Percentiles rank a stretch among this genome's conserved stretches.
Evolutionary conservation across 805 yeast species (phyloP).

Genomic region (Saturnispora quitensis): DNA sequence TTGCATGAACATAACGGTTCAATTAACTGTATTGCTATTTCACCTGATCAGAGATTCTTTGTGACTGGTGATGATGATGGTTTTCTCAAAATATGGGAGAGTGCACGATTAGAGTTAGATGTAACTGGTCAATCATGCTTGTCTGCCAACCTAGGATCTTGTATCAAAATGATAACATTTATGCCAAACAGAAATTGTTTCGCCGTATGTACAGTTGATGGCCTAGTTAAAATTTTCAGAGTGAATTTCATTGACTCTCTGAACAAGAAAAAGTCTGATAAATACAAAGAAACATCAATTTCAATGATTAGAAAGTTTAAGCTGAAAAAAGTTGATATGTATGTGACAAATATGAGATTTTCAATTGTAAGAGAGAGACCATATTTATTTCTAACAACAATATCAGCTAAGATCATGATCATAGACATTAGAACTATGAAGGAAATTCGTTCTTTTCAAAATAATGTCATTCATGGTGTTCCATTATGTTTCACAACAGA

Average conservation of each 20-base stretch:
- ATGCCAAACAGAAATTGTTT: conserved; percentile 49
- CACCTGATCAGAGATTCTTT: conserved; percentile 57
- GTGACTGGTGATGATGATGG: conserved; percentile 77
- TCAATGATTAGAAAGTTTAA: conserved; percentile 33
- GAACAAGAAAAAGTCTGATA: conserved; percentile 3
- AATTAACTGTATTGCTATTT: conserved; percentile 47
- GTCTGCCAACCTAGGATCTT: conserved; percentile 38
- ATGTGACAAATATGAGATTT: conserved; percentile 37
- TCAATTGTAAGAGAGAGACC: conserved; percentile 33
- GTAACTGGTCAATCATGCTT: conserved; percentile 42
- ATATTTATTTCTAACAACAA: conserved; percentile 42
- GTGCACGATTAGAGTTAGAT: conserved; percentile 52
- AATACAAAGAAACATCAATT: conserved; percentile 14
- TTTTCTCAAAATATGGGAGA: conserved; percentile 68
- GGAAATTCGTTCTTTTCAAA: conserved; percentile 33
- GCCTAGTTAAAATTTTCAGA: conserved; percentile 35
- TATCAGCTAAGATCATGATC: conserved; percentile 39
- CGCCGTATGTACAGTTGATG: conserved; percentile 44
- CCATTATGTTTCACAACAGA: conserved; percentile 54
- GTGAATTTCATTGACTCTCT: conserved; percentile 24
- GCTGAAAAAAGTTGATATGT: conserved; percentile 28
- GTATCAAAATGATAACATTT: conserved; percentile 42
- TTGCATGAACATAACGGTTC: conserved; percentile 53
- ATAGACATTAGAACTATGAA: conserved; percentile 54
- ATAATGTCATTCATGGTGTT: conserved; percentile 57